Conservation (phyloP, 176 grass and related monocot genomes). For the Rhynchospora breviuscula region DNA sequence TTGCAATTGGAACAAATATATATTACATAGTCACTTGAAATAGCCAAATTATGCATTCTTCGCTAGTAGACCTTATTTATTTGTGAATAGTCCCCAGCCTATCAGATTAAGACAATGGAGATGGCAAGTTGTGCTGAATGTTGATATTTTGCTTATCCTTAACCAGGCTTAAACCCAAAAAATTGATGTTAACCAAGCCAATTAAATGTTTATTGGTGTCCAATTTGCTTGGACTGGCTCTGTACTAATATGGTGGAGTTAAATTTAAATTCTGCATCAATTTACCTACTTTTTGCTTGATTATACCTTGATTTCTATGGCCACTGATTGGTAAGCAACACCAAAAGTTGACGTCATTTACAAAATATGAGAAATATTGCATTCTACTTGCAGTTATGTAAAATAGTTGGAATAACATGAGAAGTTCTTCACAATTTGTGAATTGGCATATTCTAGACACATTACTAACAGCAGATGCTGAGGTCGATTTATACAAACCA, state of each 20-base stretch:
- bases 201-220: background rate
- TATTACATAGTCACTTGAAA: background rate
- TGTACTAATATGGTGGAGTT: background rate
- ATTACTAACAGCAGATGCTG: background rate
- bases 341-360: background rate
- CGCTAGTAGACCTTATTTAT: background rate
- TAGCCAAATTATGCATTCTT: background rate
- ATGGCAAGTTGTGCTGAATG: background rate
- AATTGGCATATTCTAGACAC: background rate
- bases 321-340: background rate
- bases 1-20: background rate
- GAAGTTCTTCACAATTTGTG: background rate
- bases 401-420: background rate
- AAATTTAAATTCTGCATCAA: background rate
- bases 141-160: background rate
- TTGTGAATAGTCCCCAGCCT: background rate
- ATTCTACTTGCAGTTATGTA: background rate
- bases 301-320: background rate
- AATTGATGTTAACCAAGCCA: background rate
- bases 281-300: background rate
- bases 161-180: background rate
- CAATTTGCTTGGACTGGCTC: background rate
- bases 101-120: background rate
- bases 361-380: conserved; percentile 9
- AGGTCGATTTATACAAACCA: background rate